A percentile compares a stretch with the other conserved stretches of the same genome.
These are phyloP conservation scores for Leccinum subtestaceum DNA, from an alignment of 768 basidiomycete species.

Conservation along the genomic window DNA sequence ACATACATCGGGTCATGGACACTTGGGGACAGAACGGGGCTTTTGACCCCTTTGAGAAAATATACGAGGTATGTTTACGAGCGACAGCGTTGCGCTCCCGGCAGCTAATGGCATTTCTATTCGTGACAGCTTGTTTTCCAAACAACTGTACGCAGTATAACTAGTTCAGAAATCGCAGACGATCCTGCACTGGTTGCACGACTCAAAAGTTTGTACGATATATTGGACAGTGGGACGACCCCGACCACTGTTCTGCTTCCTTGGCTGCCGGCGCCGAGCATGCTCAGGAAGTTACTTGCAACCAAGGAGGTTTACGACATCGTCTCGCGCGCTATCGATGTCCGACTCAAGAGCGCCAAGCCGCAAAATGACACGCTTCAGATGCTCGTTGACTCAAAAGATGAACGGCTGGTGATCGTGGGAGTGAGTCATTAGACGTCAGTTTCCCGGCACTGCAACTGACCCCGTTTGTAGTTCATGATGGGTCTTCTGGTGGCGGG, in stretches of 20 bases:
- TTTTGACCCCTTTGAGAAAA: constrained; percentile 69
- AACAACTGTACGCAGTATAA: constrained; percentile 63
- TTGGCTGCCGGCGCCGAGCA: constrained; percentile 73
- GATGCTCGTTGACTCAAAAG: constrained; percentile 67
- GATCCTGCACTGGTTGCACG: constrained; percentile 58
- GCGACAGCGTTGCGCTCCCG: neutral
- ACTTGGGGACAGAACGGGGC: constrained; percentile 63
- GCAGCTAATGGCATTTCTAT: neutral
- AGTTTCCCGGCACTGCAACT: constrained; percentile 18
- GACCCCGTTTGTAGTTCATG: constrained; percentile 54
- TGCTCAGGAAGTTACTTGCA: constrained; percentile 66
- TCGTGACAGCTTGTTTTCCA: constrained; percentile 62
- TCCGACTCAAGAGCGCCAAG: constrained; percentile 55
- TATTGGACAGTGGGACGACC: constrained; percentile 66
- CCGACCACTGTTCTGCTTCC: constrained; percentile 71
- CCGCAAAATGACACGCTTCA: constrained; percentile 67
- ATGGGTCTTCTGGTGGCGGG: constrained; percentile 81
- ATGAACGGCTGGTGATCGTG: constrained; percentile 65
- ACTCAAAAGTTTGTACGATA: constrained; percentile 64
- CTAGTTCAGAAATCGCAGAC: constrained; percentile 68
- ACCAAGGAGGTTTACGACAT: constrained; percentile 79
- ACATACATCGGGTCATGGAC: constrained; percentile 59
- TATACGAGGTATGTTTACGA: constrained; percentile 54
- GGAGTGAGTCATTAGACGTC: constrained; percentile 46
- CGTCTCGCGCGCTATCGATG: constrained; percentile 51